Evolutionary conservation across 2,329 filamentous ascomycete genomes (phyloP).

Genomic region (Drechslerella dactyloides): DNA sequence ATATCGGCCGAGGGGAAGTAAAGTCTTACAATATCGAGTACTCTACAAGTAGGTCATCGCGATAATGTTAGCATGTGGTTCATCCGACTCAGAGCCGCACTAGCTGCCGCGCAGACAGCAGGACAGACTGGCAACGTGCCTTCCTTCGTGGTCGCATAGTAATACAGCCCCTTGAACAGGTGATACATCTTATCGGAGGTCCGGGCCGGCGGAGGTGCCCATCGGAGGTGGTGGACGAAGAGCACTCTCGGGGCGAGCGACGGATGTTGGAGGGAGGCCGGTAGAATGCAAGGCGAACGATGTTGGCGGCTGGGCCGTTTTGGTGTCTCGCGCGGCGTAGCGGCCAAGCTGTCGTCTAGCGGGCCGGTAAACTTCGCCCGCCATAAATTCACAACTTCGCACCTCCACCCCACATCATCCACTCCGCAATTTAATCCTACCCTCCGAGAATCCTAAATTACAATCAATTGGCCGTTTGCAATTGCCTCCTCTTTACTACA

Average conservation of each 20-base stretch:
- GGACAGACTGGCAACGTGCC: slow-evolving; percentile 59
- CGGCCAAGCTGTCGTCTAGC: slow-evolving; percentile 2
- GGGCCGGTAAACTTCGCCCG: background rate
- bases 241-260: background rate
- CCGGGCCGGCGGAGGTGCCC: slow-evolving; percentile 22
- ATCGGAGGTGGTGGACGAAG: slow-evolving; percentile 6
- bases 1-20: background rate
- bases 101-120: background rate
- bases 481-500: background rate
- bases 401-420: background rate
- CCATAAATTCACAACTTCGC: background rate
- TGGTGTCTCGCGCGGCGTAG: background rate
- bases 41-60: slow-evolving; percentile 64
- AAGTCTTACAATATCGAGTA: slow-evolving; percentile 77
- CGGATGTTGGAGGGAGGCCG: slow-evolving; percentile 2
- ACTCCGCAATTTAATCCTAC: background rate
- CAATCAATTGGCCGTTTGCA: too few species aligned
- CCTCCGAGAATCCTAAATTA: too few species aligned
- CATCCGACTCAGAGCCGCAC: background rate
- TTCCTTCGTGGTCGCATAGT: slow-evolving; percentile 96
- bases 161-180: slow-evolving; percentile 90
- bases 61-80: slow-evolving; percentile 19
- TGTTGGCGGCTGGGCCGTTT: background rate
- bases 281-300: background rate
- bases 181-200: slow-evolving; percentile 75